Base-by-base conservation (phyloP, 805 yeast genomes). In the Starmera amethionina region DNA sequence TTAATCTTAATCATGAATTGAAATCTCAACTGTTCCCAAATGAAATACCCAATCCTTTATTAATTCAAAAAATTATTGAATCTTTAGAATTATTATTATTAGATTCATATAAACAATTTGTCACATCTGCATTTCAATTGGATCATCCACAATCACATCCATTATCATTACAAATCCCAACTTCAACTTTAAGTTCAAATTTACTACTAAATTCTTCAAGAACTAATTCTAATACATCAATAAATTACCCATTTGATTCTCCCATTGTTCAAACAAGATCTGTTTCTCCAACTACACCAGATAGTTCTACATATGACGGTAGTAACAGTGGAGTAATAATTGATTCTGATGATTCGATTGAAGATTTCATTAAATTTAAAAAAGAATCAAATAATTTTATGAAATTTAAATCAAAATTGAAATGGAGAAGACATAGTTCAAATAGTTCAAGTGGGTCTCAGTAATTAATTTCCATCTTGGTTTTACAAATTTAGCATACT, bases 401-500 rank as follows among this genome's bases (percentile, higher is more conserved):
- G 46, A 54, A 54, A 41, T 41, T 54, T 41, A 55, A 56, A 5
- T 54, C 48, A 4, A 52, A 48, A 40, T 45, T 54, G 6, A 51
- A 51, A 47, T 54, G 58, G 58, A 52, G 58, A 54, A 40, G 58
- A 36, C 35, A 47, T 25, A 51, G 56, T 2, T 52, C 58, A 3
- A 54, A 54, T 38, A 48, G 54, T 4, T 22, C 27, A 22, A 22
- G 6, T 37, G 30, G 19, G 18, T 8, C 33, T 8, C 12, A 11
- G 15, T n/a, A 18, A 30, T 22, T n/a, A n/a, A n/a, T n/a, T 8
- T 32, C n/a, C n/a, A 11, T 16, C 14, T 32, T 14, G 14, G 14
- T 13, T n/a, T 6, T 35, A 5, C 27, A 11, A 65, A 46, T 3
- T 19, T 15, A 10, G 8, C 27, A 8, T n/a, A n/a, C n/a, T n/a